A percentile compares a stretch with the other conserved stretches of the same genome.
Evolutionary conservation across 2,329 filamentous ascomycete genomes (phyloP).

Genomic region (Zymoseptoria ardabiliae): DNA sequence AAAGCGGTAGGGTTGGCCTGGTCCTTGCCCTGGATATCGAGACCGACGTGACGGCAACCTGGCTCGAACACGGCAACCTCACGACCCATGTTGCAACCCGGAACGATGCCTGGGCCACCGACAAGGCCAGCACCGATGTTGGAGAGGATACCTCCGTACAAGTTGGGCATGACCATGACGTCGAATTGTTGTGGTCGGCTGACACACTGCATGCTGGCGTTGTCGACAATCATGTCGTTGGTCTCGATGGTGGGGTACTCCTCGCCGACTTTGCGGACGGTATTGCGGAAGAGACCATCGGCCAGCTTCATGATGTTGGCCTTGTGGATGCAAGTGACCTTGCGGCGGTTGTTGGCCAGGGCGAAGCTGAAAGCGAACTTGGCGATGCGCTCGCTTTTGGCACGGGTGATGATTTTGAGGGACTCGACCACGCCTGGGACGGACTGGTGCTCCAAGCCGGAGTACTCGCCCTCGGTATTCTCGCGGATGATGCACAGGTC

Average conservation of each 20-base stretch:
- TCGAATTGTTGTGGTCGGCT: constrained; percentile 96
- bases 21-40: constrained; percentile 99
- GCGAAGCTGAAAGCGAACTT: constrained; percentile 98
- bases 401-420: constrained; percentile 98
- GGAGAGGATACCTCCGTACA: constrained; percentile 97
- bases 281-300: constrained; percentile 96
- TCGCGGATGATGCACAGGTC: constrained; percentile 99
- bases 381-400: constrained; percentile 98
- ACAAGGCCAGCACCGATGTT: constrained; percentile 98
- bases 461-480: constrained; percentile 99
- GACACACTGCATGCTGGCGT: constrained; percentile 98
- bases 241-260: constrained; percentile 93
- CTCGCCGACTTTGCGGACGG: constrained; percentile 86
- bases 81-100: constrained; percentile 98
- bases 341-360: constrained; percentile 96
- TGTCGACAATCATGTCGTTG: constrained; percentile 99
- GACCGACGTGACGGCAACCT: constrained; percentile 96
- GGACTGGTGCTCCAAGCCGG: constrained; percentile 95
- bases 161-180: constrained; percentile 99
- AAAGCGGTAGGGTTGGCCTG: constrained; percentile 97
- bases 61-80: constrained; percentile 98
- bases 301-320: constrained; percentile 99
- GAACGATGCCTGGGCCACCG: constrained; percentile 92
- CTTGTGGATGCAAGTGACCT: constrained; percentile 99
- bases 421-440: constrained; percentile 95